These are phyloP conservation scores for Penicillium sp. DNA, from an alignment of 2,329 filamentous ascomycete genomes.

Conservation along the genomic window DNA sequence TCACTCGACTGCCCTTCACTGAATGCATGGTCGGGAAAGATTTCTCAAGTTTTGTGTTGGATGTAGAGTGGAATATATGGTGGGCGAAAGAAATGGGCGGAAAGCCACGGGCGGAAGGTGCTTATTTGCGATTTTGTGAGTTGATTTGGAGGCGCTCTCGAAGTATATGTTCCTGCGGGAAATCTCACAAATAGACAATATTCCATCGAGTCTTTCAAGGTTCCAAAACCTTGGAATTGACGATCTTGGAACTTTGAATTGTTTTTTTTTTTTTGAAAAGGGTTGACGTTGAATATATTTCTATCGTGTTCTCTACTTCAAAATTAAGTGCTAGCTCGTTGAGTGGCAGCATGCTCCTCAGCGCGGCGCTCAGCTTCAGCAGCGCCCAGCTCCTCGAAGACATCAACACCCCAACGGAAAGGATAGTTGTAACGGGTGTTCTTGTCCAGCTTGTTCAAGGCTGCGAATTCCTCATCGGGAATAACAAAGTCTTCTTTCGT, in stretches of 20 bases:
- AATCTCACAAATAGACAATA: too few relatives aligned
- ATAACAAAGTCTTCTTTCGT: slow-evolving; percentile 31
- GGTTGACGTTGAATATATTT: neutral
- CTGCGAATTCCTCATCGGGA: slow-evolving; percentile 36
- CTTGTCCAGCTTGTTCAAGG: slow-evolving; percentile 37
- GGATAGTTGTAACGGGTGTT: slow-evolving; percentile 42
- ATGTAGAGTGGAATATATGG: too few relatives aligned
- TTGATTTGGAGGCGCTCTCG: too few relatives aligned
- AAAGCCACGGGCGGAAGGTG: too few relatives aligned
- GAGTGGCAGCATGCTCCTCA: slow-evolving; percentile 30
- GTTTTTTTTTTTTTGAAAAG: too few relatives aligned
- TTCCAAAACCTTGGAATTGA: too few relatives aligned
- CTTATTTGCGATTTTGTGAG: too few relatives aligned
- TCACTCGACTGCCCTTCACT: slow-evolving; percentile 25
- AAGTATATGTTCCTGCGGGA: too few relatives aligned
- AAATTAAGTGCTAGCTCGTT: slow-evolving; percentile 12
- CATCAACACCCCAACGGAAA: slow-evolving; percentile 40
- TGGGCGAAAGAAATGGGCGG: too few relatives aligned
- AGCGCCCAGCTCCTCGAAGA: slow-evolving; percentile 40
- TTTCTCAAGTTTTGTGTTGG: neutral
- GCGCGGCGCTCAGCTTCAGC: slow-evolving; percentile 32
- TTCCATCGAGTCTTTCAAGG: too few relatives aligned
- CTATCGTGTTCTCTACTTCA: neutral
- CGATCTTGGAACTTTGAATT: too few relatives aligned
- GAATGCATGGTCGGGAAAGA: neutral